phyloP scores from a whole-genome alignment of 306 rosid genomes.

The Cotoneaster glaucophyllus region DNA sequence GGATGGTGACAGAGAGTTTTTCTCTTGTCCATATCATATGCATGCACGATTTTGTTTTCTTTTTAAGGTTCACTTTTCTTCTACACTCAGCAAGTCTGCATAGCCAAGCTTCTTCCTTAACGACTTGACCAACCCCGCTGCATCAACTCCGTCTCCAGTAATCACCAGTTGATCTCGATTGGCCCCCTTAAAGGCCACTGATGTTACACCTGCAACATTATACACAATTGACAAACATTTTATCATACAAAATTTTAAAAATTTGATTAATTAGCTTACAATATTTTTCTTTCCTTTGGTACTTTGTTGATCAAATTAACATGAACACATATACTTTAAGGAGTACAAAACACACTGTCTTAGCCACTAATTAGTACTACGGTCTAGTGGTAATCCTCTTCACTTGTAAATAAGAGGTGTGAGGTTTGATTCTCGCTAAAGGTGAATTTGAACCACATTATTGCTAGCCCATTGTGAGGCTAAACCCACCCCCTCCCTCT shows the following conservation, averaged over 20 bases:
- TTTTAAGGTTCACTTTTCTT: background rate
- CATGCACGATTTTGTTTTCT: background rate
- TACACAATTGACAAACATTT: too few species aligned
- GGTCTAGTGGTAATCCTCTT: too few species aligned
- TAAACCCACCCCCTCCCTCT: too few species aligned
- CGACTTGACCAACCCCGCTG: slow-evolving; percentile 26
- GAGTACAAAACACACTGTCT: background rate
- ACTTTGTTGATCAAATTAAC: background rate
- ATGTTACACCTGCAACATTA: slow-evolving; percentile 6
- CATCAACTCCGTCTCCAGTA: slow-evolving; percentile 43
- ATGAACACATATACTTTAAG: background rate
- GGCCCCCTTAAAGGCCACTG: slow-evolving; percentile 9
- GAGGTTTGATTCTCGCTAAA: too few species aligned
- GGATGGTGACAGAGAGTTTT: background rate
- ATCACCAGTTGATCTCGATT: slow-evolving; percentile 16
- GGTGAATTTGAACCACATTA: too few species aligned
- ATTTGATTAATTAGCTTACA: too few species aligned
- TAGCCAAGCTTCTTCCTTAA: slow-evolving; percentile 40
- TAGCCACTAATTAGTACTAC: too few species aligned
- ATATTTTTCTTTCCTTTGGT: too few species aligned
- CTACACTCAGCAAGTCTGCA: slow-evolving; percentile 37
- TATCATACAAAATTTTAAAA: too few species aligned
- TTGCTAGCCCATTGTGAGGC: too few species aligned
- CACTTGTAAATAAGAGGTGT: too few species aligned
- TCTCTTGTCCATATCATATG: background rate